Evolutionary conservation across 2,329 filamentous ascomycete species (phyloP), one percentile per base, ranked within the genome.

Genomic region (Ophiocordyceps camponoti-rufipedis): DNA sequence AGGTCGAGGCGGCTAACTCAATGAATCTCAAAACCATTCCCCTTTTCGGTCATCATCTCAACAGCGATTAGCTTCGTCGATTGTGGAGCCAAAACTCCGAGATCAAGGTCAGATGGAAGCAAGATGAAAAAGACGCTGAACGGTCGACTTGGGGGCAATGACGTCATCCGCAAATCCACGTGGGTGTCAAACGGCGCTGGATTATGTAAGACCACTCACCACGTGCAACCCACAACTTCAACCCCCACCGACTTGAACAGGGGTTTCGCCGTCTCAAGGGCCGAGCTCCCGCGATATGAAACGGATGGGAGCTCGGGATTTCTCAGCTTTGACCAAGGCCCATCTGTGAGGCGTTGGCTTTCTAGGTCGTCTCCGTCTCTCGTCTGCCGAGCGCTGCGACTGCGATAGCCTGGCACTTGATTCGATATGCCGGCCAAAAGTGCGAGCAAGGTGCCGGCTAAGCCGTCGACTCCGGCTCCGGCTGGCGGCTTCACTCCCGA

Each of bases 401-500:
- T 23, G 23, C 23, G 23, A 23, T 23, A 23, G 23, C 29, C n/a
- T 18, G n/a, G 9, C 16, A 16, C 35, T 9, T 23, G 23, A 3
- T 23, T 23, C 23, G 35, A 39, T 2, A 39, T 39, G 35, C n/a
- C 35, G 35, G n/a, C 3, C 11, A 39, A 41, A 28, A 40, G 3
- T 14, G 41, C 45, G 18, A 41, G 32, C 19, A 38, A 23, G 23
- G 23, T 5, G 23, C 44, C 14, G 43, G 42, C 31, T 40, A n/a
- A n/a, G n/a, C n/a, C n/a, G n/a, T 42, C 23, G 48, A 45, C 52
- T 45, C 46, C 42, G 39, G 41, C 45, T 46, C 45, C 51, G 48
- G 47, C 57, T 13, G 50, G 58, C 45, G 53, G 62, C 38, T 65
- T 69, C 54, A 70, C 68, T 4, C 67, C 68, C n/a, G 63, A 72